Percentiles rank a stretch among this genome's conserved stretches.
These are phyloP conservation scores for Phytophthora nicotianae DNA, from an alignment of 352 stramenopile genomes.

Conservation along the genomic window DNA sequence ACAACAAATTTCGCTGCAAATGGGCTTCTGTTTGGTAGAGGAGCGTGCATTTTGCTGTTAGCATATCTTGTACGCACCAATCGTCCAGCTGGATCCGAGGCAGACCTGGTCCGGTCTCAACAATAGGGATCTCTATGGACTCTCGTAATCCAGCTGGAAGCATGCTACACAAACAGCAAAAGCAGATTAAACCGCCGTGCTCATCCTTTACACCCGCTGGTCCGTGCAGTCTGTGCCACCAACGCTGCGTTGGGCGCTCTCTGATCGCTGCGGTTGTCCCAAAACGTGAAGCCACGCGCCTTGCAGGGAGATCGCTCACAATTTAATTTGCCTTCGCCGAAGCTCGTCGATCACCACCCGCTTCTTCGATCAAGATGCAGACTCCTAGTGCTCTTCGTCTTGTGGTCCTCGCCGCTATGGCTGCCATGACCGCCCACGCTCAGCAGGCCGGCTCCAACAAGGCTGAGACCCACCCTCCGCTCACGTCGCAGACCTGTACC, in stretches of 20 bases:
- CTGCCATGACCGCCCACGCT: background rate
- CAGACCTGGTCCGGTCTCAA: constrained; percentile 27
- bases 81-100: constrained; percentile 18
- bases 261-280: constrained; percentile 22
- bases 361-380: constrained; percentile 28
- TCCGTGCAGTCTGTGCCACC: constrained; percentile 28
- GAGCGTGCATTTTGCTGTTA: constrained; percentile 27
- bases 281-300: constrained; percentile 11
- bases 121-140: background rate
- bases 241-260: constrained; percentile 11
- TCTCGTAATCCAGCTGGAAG: constrained; percentile 27
- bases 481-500: constrained; percentile 34
- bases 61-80: constrained; percentile 19
- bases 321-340: constrained; percentile 34
- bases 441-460: constrained; percentile 18
- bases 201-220: constrained; percentile 29
- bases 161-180: constrained; percentile 24
- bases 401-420: constrained; percentile 17
- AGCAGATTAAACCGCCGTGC: constrained; percentile 11
- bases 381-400: constrained; percentile 29
- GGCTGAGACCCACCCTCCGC: constrained; percentile 51
- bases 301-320: constrained; percentile 14
- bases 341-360: constrained; percentile 8
- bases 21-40: constrained; percentile 7
- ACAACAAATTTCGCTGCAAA: constrained; percentile 9